A percentile compares a stretch with the other conserved stretches of the same genome.
These are phyloP conservation scores for Tetrahymena malaccensis DNA, from an alignment of 73 alveolate genomes.

Conservation along the genomic window DNA sequence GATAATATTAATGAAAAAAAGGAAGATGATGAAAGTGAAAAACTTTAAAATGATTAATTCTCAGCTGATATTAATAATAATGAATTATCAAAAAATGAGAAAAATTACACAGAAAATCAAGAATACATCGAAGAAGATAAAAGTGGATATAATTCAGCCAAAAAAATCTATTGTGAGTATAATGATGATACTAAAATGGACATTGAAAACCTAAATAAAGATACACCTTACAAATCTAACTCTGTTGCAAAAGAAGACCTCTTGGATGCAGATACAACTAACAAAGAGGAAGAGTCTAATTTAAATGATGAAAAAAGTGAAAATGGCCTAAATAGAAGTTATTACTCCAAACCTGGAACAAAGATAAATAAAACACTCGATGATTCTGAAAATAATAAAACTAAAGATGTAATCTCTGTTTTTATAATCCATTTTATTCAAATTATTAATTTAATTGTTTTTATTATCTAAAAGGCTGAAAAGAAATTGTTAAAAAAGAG, in stretches of 20 bases:
- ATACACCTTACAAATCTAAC: neutral
- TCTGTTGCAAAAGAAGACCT: neutral
- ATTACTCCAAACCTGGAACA: neutral
- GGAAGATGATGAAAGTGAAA: neutral
- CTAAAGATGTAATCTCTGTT: neutral
- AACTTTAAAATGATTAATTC: neutral
- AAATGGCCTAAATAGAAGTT: neutral
- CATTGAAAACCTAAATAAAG: neutral
- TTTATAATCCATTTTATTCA: neutral
- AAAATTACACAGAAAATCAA: neutral
- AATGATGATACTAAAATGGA: neutral
- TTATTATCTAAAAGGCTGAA: neutral
- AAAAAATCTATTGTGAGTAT: neutral
- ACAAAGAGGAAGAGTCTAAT: neutral
- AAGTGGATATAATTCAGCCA: neutral
- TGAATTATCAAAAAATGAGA: neutral
- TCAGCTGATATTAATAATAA: neutral
- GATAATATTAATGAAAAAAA: neutral
- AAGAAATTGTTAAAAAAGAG: neutral
- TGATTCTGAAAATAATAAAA: neutral
- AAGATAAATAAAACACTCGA: neutral
- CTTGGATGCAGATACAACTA: neutral
- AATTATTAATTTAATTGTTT: neutral
- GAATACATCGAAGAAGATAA: neutral
- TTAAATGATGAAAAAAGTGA: neutral